Conservation (phyloP, 2,329 filamentous ascomycete species). For the Colletotrichum horii region DNA sequence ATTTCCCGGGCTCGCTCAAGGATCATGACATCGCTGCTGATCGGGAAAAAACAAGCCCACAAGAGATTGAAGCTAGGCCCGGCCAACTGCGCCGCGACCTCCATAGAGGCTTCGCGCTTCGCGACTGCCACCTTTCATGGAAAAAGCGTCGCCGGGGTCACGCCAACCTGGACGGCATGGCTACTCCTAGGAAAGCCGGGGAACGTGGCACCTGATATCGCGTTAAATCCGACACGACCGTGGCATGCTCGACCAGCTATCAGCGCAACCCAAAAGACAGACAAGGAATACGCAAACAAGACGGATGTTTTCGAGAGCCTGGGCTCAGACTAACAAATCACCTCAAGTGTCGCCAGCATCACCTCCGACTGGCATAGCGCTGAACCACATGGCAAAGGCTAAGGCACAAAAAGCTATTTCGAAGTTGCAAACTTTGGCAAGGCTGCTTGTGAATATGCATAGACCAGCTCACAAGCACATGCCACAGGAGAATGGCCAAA, state of each 20-base stretch:
- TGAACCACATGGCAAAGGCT: background rate
- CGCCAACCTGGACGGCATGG: background rate
- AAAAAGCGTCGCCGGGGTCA: background rate
- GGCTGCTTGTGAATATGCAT: background rate
- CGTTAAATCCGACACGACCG: background rate
- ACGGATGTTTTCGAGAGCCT: background rate
- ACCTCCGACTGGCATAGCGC: background rate
- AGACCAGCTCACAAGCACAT: background rate
- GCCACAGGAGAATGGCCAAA: background rate
- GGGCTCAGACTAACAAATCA: background rate
- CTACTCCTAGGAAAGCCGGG: background rate
- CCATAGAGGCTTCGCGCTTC: background rate
- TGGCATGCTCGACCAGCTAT: background rate
- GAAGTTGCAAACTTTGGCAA: background rate
- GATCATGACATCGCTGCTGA: background rate
- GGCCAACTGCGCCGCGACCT: background rate
- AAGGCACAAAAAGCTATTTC: background rate
- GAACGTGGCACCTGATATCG: conserved; percentile 1
- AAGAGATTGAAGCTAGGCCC: background rate
- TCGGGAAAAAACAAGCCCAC: background rate
- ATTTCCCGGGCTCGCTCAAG: background rate
- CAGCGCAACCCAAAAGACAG: background rate
- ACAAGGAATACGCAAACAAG: background rate
- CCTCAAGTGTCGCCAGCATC: background rate
- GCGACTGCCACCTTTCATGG: conserved; percentile 9